Percentiles rank a stretch among this genome's conserved stretches.
Conservation (phyloP, 108 stramenopile species). For the Stephanodiscus triporus region DNA sequence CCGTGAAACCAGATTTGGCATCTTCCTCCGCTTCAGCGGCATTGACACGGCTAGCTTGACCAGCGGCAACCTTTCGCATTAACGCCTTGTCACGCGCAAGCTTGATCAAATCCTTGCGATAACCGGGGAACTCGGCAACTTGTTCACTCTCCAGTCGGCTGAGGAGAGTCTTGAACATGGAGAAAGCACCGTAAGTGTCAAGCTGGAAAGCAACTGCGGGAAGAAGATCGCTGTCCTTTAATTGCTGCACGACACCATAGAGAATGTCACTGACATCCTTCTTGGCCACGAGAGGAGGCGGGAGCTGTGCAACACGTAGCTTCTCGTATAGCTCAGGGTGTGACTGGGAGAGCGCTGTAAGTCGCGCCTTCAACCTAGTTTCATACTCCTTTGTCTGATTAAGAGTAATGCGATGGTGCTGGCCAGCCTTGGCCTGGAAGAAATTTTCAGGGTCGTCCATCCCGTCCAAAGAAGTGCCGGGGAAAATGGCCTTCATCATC, state of each 20-base stretch:
- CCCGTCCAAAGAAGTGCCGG: constrained; percentile 79
- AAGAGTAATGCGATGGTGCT: constrained; percentile 93
- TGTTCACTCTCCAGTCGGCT: constrained; percentile 90
- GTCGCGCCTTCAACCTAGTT: constrained; percentile 84
- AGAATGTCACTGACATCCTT: constrained; percentile 85
- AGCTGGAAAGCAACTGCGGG: constrained; percentile 98
- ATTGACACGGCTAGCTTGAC: constrained; percentile 86
- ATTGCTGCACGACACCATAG: constrained; percentile 81
- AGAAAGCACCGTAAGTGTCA: constrained; percentile 95
- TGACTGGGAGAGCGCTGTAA: constrained; percentile 76
- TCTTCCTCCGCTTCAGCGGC: constrained; percentile 92
- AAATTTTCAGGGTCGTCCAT: constrained; percentile 94
- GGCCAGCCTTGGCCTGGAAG: constrained; percentile 80
- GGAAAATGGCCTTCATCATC: constrained; percentile 81
- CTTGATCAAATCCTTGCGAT: constrained; percentile 90
- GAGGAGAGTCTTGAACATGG: constrained; percentile 96
- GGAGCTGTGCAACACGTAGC: constrained; percentile 76
- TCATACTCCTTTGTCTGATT: constrained; percentile 97
- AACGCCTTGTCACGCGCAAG: constrained; percentile 86
- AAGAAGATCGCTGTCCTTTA: constrained; percentile 85
- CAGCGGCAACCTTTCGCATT: constrained; percentile 90
- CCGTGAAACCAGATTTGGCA: constrained; percentile 90
- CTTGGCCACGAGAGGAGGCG: constrained; percentile 77
- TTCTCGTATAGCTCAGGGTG: constrained; percentile 87
- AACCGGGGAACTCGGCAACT: constrained; percentile 89